Evolutionary conservation across 495 filamentous ascomycete species (phyloP).

Genomic region (Annulohypoxylon maeteangense): DNA sequence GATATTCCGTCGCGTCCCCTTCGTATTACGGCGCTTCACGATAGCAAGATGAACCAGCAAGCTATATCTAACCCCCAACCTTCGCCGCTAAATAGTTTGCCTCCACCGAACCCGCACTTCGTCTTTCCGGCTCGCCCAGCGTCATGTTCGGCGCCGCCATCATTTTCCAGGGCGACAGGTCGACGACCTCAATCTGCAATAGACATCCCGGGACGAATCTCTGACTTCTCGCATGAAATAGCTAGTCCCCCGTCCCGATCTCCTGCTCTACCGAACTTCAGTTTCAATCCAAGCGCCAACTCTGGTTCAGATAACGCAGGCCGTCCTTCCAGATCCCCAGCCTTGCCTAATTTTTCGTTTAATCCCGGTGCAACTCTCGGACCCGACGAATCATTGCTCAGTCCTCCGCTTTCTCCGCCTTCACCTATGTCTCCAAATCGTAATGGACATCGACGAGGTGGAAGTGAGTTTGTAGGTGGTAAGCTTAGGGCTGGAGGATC

Average conservation of each 20-base stretch:
- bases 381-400: slow-evolving; percentile 51
- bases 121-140: slow-evolving; percentile 68
- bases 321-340: slow-evolving; percentile 44
- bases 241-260: slow-evolving; percentile 44
- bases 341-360: slow-evolving; percentile 52
- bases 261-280: slow-evolving; percentile 69
- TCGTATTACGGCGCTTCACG: slow-evolving; percentile 28
- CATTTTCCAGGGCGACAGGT: slow-evolving; percentile 56
- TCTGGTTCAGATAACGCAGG: slow-evolving; percentile 37
- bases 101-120: slow-evolving; percentile 76
- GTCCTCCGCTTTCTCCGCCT: slow-evolving; percentile 55
- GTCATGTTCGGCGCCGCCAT: slow-evolving; percentile 59
- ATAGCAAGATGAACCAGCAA: slow-evolving; percentile 34
- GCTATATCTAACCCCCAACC: slow-evolving; percentile 40
- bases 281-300: slow-evolving; percentile 68
- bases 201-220: slow-evolving; percentile 45
- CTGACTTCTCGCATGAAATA: slow-evolving; percentile 32
- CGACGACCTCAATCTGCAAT: slow-evolving; percentile 61
- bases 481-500: slow-evolving; percentile 68
- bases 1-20: slow-evolving; percentile 42
- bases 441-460: slow-evolving; percentile 72
- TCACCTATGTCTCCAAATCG: slow-evolving; percentile 62
- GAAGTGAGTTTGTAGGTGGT: slow-evolving; percentile 82
- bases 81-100: slow-evolving; percentile 56
- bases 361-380: slow-evolving; percentile 45